Conservation (phyloP, 306 rosid genomes). For the Vachellia pachyceras region DNA sequence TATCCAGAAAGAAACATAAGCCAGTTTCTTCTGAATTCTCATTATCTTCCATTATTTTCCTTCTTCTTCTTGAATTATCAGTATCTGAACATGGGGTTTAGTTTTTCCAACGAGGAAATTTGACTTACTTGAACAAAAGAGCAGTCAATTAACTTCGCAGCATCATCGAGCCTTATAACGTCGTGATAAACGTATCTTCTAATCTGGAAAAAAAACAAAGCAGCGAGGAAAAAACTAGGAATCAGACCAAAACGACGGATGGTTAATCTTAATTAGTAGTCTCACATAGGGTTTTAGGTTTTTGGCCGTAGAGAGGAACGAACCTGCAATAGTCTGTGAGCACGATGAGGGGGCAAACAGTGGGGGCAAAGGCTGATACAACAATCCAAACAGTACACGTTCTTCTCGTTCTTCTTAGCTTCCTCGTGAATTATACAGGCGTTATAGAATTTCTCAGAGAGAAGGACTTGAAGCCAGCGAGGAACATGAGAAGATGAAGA, state of each 20-base stretch:
- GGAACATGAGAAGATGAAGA: conserved; percentile 57
- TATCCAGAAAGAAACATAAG: background rate
- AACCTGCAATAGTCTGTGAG: conserved; percentile 91
- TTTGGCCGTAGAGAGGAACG: too few relatives aligned
- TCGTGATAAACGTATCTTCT: conserved; percentile 88
- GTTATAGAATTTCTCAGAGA: conserved; percentile 85
- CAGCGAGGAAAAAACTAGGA: background rate
- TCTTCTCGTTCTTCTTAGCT: conserved; percentile 88
- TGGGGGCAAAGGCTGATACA: conserved; percentile 92
- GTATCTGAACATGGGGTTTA: background rate
- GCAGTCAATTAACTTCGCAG: conserved; percentile 77
- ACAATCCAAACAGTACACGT: conserved; percentile 87
- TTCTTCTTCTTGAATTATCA: too few relatives aligned
- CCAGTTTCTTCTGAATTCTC: background rate
- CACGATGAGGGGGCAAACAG: conserved; percentile 71
- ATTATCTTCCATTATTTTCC: too few relatives aligned
- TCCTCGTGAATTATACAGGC: conserved; percentile 89
- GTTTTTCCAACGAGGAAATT: background rate
- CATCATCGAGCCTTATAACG: conserved; percentile 81
- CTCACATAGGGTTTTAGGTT: background rate
- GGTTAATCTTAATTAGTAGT: background rate
- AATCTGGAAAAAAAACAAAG: conserved; percentile 56
- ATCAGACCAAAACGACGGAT: background rate
- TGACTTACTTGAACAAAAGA: conserved; percentile 78
- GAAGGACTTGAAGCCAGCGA: conserved; percentile 76